Evolutionary conservation across 1,139 yeast species (phyloP), one percentile per base, ranked within the genome.

Genomic region (Meyerozyma carpophila): DNA sequence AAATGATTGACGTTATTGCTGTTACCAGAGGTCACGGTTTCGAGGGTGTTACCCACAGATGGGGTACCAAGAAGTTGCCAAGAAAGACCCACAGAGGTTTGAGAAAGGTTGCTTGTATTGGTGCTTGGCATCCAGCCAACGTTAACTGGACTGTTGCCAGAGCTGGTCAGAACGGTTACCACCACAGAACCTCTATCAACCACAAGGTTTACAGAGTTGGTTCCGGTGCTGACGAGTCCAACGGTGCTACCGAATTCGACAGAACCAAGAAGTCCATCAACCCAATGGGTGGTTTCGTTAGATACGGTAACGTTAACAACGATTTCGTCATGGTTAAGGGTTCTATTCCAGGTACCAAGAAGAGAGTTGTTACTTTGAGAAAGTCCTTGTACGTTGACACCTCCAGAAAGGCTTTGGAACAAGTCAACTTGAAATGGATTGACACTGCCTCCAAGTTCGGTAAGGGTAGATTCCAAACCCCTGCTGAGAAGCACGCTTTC

Each of bases 111-210:
- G 99, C 98, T 72, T 93, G 99, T 90, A 94, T 93, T 70, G 99
- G 99, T 85, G 97, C 99, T 72, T 93, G 99, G 99, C 98, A 93
- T 82, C 98, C 98, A 77, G 86, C 96, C 79, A 96, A 93, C 82
- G 99, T 93, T 71, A 81, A 84, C 79, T 93, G 95, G 95, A 87
- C 98, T 70, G 98, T 93, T 77, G 98, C 98, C 67, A 90, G 99
- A 81, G 97, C 98, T 66, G 99, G 99, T 93, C 98, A 93, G 84
- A 89, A 85, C 82, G 99, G 99, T 89, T 93, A 87, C 96, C 98
- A 93, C 81, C 96, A 90, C 94, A 91, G 99, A 87, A 93, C 98
- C 68, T 93, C 98, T 58, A 86, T 91, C 76, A 94, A 93, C 96
- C 98, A 94, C 95, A 93, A 93, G 89, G 82, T 93, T 73, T 93